Conservation (phyloP, 2,329 filamentous ascomycete genomes). For the Aspergillus sp. region DNA sequence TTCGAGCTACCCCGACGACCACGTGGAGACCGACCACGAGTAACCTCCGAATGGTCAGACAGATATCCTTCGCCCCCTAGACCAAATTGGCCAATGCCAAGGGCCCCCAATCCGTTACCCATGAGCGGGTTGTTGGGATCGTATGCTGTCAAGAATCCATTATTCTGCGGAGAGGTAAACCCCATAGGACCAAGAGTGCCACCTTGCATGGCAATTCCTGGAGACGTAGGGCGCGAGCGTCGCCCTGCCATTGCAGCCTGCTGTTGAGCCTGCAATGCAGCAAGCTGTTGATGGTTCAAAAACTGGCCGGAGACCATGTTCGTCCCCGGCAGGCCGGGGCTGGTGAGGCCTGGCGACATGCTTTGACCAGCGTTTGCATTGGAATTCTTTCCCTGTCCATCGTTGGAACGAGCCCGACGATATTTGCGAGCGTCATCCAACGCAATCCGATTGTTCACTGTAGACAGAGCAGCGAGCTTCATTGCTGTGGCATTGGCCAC, state of each 20-base stretch:
- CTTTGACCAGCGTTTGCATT: conserved; percentile 46
- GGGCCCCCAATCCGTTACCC: conserved; percentile 60
- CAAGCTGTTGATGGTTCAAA: conserved; percentile 73
- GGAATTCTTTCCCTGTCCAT: conserved; percentile 47
- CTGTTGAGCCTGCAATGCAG: conserved; percentile 66
- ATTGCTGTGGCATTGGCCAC: conserved; percentile 97
- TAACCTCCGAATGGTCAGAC: conserved; percentile 87
- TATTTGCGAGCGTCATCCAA: conserved; percentile 96
- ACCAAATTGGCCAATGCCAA: conserved; percentile 66
- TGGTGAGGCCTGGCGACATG: conserved; percentile 58
- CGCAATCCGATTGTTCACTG: conserved; percentile 95
- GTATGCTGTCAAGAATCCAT: conserved; percentile 86
- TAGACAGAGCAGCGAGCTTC: conserved; percentile 94
- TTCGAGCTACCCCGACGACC: conserved; percentile 91
- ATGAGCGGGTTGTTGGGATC: conserved; percentile 63
- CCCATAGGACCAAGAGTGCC: conserved; percentile 54
- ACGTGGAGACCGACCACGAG: conserved; percentile 81
- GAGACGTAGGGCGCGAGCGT: conserved; percentile 81
- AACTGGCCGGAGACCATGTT: conserved; percentile 86
- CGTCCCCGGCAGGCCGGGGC: conserved; percentile 56
- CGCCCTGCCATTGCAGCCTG: conserved; percentile 52
- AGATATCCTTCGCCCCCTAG: conserved; percentile 72
- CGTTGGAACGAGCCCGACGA: conserved; percentile 80
- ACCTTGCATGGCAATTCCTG: conserved; percentile 72
- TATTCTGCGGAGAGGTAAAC: conserved; percentile 85